These are phyloP conservation scores for Inonotus obliquus DNA, from an alignment of 1,284 basidiomycete genomes.

Conservation along the genomic window DNA sequence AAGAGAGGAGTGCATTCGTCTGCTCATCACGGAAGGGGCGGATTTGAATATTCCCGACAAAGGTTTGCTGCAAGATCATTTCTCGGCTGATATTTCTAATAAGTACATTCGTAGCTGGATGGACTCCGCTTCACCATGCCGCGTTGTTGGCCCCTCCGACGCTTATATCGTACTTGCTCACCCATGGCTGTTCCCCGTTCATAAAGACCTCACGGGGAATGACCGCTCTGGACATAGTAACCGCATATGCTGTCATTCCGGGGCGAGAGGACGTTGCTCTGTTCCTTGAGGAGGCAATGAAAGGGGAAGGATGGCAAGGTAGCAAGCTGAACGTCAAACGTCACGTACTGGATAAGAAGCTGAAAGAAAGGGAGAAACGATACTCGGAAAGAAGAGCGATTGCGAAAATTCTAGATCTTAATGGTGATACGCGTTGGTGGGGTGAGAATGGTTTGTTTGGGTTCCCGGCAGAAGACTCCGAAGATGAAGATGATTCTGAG, in stretches of 20 bases:
- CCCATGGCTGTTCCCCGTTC: conserved; percentile 83
- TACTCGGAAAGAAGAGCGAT: conserved; percentile 50
- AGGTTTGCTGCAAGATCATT: conserved; percentile 38
- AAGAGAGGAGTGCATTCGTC: conserved; percentile 81
- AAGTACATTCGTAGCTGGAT: conserved; percentile 66
- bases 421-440: conserved; percentile 55
- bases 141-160: conserved; percentile 86
- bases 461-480: conserved; percentile 30
- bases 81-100: conserved; percentile 8
- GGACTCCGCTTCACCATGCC: conserved; percentile 95
- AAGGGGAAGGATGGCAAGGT: conserved; percentile 68
- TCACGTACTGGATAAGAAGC: conserved; percentile 50
- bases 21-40: conserved; percentile 76
- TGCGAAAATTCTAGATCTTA: conserved; percentile 50
- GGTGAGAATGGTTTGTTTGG: conserved; percentile 35
- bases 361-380: conserved; percentile 50
- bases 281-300: conserved; percentile 78
- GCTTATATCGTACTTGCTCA: conserved; percentile 87
- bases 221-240: conserved; percentile 82
- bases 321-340: conserved; percentile 61
- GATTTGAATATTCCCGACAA: conserved; percentile 62
- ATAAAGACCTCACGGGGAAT: conserved; percentile 70
- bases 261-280: conserved; percentile 78
- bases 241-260: conserved; percentile 71
- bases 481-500: conserved; percentile 43